Percentiles rank a stretch among this genome's conserved stretches.
Evolutionary conservation across 2,329 filamentous ascomycete species (phyloP).

Genomic region (Ceratocystis harringtonii): DNA sequence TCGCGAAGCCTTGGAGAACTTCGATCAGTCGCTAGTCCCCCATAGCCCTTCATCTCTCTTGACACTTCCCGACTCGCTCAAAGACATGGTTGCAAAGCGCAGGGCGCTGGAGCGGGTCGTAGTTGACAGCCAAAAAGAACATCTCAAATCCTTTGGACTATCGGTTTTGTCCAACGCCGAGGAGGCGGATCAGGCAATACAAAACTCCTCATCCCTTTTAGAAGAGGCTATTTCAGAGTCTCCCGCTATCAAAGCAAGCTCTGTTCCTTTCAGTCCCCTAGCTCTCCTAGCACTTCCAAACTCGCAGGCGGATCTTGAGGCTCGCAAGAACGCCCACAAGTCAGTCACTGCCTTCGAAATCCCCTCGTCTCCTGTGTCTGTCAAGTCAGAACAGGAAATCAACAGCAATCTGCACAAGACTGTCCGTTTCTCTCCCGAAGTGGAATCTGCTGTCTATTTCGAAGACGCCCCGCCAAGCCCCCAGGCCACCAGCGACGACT

Average conservation of each 20-base stretch:
- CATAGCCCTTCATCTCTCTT: slow-evolving; percentile 33
- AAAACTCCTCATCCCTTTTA: not conserved
- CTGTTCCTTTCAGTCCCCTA: slow-evolving; percentile 9
- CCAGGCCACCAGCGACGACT: not conserved
- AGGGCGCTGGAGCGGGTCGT: slow-evolving; percentile 6
- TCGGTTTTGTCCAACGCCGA: not conserved
- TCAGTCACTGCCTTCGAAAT: not conserved
- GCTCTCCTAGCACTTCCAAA: slow-evolving; percentile 10
- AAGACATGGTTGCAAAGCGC: slow-evolving; percentile 23
- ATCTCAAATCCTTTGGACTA: slow-evolving; percentile 12
- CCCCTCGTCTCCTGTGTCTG: slow-evolving; percentile 10
- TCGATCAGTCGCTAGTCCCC: slow-evolving; percentile 20
- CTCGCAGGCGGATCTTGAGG: slow-evolving; percentile 6
- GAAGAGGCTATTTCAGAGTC: not conserved
- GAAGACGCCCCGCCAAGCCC: slow-evolving; percentile 38
- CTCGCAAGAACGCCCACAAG: not conserved
- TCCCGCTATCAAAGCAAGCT: not conserved
- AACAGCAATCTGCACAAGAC: slow-evolving; percentile 39
- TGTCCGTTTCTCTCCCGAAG: slow-evolving; percentile 54
- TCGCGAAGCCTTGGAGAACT: slow-evolving; percentile 28
- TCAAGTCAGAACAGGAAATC: not conserved
- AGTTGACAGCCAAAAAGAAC: slow-evolving; percentile 12
- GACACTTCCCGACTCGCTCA: slow-evolving; percentile 39
- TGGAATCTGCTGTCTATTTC: slow-evolving; percentile 48
- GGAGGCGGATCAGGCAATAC: not conserved